phyloP scores from a whole-genome alignment of 371 early-diverging fungal genomes.

The Mortierella sp. region DNA sequence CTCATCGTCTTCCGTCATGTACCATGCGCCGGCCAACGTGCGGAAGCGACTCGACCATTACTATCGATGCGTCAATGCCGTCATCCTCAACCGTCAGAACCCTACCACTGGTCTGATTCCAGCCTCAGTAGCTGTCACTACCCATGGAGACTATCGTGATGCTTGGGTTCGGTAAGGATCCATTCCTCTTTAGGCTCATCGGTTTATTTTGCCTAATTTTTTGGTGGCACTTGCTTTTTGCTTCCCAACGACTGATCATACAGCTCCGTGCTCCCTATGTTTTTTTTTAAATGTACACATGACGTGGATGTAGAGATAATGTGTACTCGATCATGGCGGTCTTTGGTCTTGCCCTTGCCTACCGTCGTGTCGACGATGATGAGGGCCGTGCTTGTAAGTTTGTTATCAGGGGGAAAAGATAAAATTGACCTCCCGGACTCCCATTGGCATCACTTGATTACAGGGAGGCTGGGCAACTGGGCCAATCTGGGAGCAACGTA shows the following conservation, averaged over 20 bases:
- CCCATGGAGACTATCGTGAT: conserved; percentile 87
- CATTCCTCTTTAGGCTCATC: too few relatives aligned
- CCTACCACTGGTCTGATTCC: conserved; percentile 89
- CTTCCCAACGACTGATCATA: too few relatives aligned
- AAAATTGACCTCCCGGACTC: too few relatives aligned
- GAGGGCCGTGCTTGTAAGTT: conserved; percentile 82
- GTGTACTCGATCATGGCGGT: conserved; percentile 92
- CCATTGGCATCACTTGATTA: too few relatives aligned
- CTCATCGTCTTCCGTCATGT: conserved; percentile 1
- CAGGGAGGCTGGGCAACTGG: too few relatives aligned
- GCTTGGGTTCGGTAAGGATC: conserved; percentile 87
- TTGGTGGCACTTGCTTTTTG: too few relatives aligned
- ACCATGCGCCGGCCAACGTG: conserved; percentile 42
- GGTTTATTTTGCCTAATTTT: too few relatives aligned
- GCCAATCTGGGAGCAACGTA: too few relatives aligned
- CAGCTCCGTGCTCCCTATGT: neutral
- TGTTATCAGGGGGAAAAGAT: too few relatives aligned
- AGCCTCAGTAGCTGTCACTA: conserved; percentile 89
- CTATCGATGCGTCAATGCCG: conserved; percentile 78
- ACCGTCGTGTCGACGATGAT: conserved; percentile 85
- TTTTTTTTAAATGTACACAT: neutral
- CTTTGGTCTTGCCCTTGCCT: conserved; percentile 89
- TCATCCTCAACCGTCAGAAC: conserved; percentile 84
- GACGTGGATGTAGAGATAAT: conserved; percentile 88
- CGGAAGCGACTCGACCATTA: conserved; percentile 80